Evolutionary conservation across 345 rosid genomes (phyloP).

Genomic region (Aegle marmelos): DNA sequence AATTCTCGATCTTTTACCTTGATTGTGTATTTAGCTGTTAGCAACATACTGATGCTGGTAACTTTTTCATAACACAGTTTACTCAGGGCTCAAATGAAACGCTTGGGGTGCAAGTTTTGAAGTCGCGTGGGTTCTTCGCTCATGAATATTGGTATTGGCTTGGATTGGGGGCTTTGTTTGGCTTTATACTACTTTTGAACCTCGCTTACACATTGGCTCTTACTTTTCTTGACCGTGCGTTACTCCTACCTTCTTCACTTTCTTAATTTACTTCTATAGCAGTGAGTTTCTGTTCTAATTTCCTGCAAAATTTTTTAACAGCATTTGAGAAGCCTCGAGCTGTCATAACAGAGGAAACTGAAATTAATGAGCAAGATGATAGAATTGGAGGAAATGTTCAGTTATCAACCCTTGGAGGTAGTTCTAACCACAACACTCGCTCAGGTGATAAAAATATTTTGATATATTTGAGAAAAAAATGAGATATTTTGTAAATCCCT

Average conservation of each 20-base stretch:
- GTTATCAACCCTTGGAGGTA: constrained; percentile 22
- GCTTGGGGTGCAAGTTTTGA: constrained; percentile 44
- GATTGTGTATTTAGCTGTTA: background rate
- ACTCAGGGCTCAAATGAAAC: constrained; percentile 19
- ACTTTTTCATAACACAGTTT: background rate
- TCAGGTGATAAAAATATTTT: constrained; percentile 18
- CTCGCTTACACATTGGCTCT: constrained; percentile 32
- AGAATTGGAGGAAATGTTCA: constrained; percentile 29
- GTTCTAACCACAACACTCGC: constrained; percentile 11
- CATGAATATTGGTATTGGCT: constrained; percentile 54
- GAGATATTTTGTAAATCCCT: background rate
- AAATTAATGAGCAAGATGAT: constrained; percentile 17
- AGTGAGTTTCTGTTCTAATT: background rate
- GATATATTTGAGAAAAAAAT: background rate
- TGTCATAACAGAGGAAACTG: constrained; percentile 34
- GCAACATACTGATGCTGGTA: background rate
- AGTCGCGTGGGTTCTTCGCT: constrained; percentile 38
- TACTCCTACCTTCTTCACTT: constrained; percentile 15
- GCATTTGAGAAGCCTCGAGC: constrained; percentile 60
- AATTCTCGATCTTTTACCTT: constrained; percentile 5
- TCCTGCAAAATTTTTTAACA: constrained; percentile 21
- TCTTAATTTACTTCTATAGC: constrained; percentile 3
- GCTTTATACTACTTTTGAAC: constrained; percentile 41
- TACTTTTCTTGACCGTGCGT: constrained; percentile 39
- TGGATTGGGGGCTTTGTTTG: constrained; percentile 38